These are phyloP conservation scores for Podospora didyma DNA, from an alignment of 495 filamentous ascomycete species.

Conservation along the genomic window DNA sequence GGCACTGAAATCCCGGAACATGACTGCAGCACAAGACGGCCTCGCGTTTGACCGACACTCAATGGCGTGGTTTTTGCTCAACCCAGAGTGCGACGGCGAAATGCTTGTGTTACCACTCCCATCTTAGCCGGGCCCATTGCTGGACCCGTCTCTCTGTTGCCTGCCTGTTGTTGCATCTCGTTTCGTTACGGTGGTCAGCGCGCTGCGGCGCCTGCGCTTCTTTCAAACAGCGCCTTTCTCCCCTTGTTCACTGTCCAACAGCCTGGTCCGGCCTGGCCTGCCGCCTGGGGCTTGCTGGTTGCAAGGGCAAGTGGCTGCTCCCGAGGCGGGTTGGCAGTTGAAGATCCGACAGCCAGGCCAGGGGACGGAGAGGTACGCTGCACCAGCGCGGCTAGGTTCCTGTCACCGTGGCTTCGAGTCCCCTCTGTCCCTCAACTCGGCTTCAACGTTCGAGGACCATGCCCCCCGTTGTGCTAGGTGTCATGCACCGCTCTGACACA, in stretches of 20 bases:
- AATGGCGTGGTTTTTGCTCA: neutral
- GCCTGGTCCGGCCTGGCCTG: neutral
- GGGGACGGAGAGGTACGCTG: too few species aligned
- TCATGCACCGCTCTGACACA: slow-evolving; percentile 18
- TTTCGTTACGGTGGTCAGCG: neutral
- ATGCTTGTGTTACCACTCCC: slow-evolving; percentile 15
- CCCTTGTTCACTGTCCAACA: too few species aligned
- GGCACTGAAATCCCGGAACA: slow-evolving; percentile 10
- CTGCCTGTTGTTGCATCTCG: too few species aligned
- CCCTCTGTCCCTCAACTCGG: neutral
- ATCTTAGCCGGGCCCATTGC: slow-evolving; percentile 5
- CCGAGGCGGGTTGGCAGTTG: neutral
- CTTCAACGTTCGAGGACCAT: neutral
- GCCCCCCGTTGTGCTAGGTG: slow-evolving; percentile 8
- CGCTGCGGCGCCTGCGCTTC: slow-evolving; percentile 10
- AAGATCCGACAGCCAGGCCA: neutral
- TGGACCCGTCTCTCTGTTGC: too few species aligned
- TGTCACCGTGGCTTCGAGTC: neutral
- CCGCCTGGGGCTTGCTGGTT: neutral
- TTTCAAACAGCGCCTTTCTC: neutral
- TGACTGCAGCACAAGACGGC: neutral
- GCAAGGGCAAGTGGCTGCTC: neutral
- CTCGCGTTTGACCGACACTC: neutral
- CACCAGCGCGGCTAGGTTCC: neutral
- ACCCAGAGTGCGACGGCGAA: slow-evolving; percentile 11